phyloP scores from a whole-genome alignment of 208 protist genomes.

The Leishmania amazonensis region DNA sequence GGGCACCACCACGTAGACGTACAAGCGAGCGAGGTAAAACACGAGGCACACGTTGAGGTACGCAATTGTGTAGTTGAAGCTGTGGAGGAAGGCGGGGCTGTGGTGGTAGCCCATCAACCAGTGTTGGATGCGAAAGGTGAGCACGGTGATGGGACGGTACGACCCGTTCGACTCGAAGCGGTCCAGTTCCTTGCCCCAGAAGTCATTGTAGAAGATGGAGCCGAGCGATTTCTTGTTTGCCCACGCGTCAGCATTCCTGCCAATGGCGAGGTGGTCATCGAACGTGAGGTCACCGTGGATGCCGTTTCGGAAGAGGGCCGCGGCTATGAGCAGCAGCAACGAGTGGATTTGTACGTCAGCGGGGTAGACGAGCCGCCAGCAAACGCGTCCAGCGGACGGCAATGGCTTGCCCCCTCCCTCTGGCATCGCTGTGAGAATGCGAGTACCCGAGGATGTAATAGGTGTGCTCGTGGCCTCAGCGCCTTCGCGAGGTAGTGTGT shows the following conservation, averaged over 20 bases:
- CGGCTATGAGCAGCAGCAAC: slow-evolving; percentile 26
- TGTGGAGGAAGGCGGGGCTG: slow-evolving; percentile 35
- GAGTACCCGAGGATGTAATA: background rate
- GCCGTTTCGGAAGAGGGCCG: slow-evolving; percentile 40
- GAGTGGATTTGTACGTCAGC: slow-evolving; percentile 14
- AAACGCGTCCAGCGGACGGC: background rate
- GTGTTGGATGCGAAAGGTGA: slow-evolving; percentile 72
- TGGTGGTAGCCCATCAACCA: slow-evolving; percentile 61
- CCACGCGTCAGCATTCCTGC: slow-evolving; percentile 38
- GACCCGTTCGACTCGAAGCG: slow-evolving; percentile 51
- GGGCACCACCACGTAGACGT: slow-evolving; percentile 24
- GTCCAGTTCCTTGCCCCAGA: slow-evolving; percentile 61
- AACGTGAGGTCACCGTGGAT: slow-evolving; percentile 48
- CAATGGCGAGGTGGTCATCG: slow-evolving; percentile 76
- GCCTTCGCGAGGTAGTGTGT: background rate
- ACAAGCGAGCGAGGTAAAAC: slow-evolving; percentile 48
- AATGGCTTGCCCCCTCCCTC: background rate
- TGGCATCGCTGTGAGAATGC: background rate
- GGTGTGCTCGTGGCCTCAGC: background rate
- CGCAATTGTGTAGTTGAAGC: slow-evolving; percentile 48
- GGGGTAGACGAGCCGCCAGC: slow-evolving; percentile 11
- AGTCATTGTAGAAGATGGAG: slow-evolving; percentile 60
- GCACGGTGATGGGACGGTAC: slow-evolving; percentile 57
- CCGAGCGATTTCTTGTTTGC: slow-evolving; percentile 29
- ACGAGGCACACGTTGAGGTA: slow-evolving; percentile 52